Evolutionary conservation across 1,284 basidiomycete genomes (phyloP).

Genomic region (Marasmius tenuissimus): DNA sequence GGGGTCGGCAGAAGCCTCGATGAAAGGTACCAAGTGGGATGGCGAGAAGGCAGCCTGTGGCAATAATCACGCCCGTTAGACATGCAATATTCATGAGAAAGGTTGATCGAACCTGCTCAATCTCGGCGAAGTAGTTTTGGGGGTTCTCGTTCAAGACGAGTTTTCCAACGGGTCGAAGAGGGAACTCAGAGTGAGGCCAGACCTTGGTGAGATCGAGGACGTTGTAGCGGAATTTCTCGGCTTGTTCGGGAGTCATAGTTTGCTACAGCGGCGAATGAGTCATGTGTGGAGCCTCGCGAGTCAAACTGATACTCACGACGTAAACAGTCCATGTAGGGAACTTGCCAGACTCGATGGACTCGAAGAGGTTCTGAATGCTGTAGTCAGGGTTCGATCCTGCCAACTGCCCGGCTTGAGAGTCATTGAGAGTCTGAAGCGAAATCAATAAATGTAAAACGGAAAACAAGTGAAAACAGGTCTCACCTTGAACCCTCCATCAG

Average conservation of each 20-base stretch:
- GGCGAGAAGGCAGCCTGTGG: slow-evolving; percentile 79
- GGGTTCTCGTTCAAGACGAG: slow-evolving; percentile 86
- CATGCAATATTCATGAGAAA: not conserved
- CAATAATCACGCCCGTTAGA: slow-evolving; percentile 18
- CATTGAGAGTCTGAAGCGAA: slow-evolving; percentile 56
- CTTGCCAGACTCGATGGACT: slow-evolving; percentile 77
- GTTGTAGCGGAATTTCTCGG: slow-evolving; percentile 88
- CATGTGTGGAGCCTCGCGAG: not conserved
- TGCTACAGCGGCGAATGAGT: slow-evolving; percentile 45
- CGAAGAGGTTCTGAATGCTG: slow-evolving; percentile 74
- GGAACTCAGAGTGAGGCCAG: slow-evolving; percentile 84
- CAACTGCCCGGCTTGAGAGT: slow-evolving; percentile 52
- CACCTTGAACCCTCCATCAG: slow-evolving; percentile 78
- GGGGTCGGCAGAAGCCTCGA: slow-evolving; percentile 88
- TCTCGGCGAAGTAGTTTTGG: slow-evolving; percentile 85
- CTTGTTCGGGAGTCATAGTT: slow-evolving; percentile 89
- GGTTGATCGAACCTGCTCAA: slow-evolving; percentile 62
- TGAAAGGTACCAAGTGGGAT: slow-evolving; percentile 82
- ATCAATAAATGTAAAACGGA: not conserved
- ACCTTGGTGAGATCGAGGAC: slow-evolving; percentile 90
- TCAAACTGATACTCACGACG: slow-evolving; percentile 48
- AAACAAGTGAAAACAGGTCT: slow-evolving; percentile 12
- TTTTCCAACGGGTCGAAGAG: slow-evolving; percentile 85
- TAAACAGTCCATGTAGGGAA: slow-evolving; percentile 81
- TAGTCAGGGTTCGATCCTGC: slow-evolving; percentile 83